phyloP scores from a whole-genome alignment of 306 rosid genomes.

The Rosa persica region DNA sequence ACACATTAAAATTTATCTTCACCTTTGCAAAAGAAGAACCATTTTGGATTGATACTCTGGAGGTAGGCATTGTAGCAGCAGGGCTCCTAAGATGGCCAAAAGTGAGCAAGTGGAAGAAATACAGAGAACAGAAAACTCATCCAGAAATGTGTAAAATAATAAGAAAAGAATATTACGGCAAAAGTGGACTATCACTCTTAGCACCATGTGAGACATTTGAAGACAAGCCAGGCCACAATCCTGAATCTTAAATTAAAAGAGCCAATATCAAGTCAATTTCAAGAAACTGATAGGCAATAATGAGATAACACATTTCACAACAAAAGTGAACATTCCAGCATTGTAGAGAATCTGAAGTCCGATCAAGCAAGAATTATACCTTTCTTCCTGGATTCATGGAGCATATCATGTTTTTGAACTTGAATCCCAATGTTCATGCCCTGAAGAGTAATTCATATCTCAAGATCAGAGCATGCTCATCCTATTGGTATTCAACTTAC shows the following conservation, averaged over 20 bases:
- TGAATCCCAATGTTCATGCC: slow-evolving; percentile 22
- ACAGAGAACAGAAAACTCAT: not conserved
- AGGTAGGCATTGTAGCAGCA: slow-evolving; percentile 25
- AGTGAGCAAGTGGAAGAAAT: not conserved
- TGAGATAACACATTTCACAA: not conserved
- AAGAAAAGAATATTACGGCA: slow-evolving; percentile 23
- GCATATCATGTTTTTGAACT: slow-evolving; percentile 28
- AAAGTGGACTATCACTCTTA: slow-evolving; percentile 14
- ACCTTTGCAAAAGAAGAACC: slow-evolving; percentile 36
- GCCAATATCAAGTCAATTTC: not conserved
- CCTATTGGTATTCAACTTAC: not conserved
- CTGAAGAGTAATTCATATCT: slow-evolving; percentile 34
- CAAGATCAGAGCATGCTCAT: slow-evolving; percentile 17
- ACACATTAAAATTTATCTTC: not conserved
- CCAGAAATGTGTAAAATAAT: slow-evolving; percentile 14
- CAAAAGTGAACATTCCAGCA: not conserved
- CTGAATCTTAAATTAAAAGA: slow-evolving; percentile 28
- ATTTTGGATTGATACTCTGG: slow-evolving; percentile 22
- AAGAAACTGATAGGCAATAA: not conserved
- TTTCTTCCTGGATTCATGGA: slow-evolving; percentile 35
- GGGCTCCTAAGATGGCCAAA: slow-evolving; percentile 32
- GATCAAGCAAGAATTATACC: slow-evolving; percentile 26
- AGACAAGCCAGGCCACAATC: slow-evolving; percentile 45
- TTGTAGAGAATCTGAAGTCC: not conserved
- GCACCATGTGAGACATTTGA: slow-evolving; percentile 19